These are phyloP conservation scores for Nemania serpens DNA, from an alignment of 2,329 filamentous ascomycete species.

Conservation along the genomic window DNA sequence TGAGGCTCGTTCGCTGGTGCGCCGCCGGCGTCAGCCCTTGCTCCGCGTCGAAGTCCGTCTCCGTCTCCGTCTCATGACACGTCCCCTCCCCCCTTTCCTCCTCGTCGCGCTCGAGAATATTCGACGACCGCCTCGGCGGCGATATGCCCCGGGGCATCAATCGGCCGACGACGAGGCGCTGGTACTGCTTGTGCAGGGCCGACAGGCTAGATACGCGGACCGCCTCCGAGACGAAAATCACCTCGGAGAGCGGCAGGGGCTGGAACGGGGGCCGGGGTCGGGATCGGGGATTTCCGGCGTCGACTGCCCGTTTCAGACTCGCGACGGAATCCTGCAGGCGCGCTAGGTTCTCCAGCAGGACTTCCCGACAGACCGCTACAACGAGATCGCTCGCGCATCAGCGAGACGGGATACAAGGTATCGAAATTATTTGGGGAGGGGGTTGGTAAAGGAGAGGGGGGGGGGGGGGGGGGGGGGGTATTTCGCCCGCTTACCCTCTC, in stretches of 20 bases:
- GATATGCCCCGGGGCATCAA: slow-evolving; percentile 37
- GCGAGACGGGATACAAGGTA: not conserved
- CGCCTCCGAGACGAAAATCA: slow-evolving; percentile 43
- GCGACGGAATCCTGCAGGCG: slow-evolving; percentile 39
- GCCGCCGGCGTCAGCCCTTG: not conserved
- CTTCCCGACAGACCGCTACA: slow-evolving; percentile 39
- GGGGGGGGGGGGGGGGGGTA: not conserved
- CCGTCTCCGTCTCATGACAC: not conserved
- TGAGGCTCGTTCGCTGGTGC: not conserved
- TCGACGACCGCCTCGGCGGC: not conserved
- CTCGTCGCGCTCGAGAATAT: not conserved
- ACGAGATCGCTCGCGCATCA: not conserved
- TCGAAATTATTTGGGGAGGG: no score
- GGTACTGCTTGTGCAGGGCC: slow-evolving; percentile 45
- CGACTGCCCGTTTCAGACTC: slow-evolving; percentile 34
- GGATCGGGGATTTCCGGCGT: slow-evolving; percentile 21
- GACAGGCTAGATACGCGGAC: slow-evolving; percentile 40
- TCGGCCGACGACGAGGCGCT: slow-evolving; percentile 41
- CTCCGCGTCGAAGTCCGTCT: not conserved
- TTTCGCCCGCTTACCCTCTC: slow-evolving; percentile 41
- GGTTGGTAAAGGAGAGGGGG: no score
- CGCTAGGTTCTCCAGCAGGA: slow-evolving; percentile 37
- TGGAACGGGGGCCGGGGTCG: not conserved
- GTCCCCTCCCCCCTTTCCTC: not conserved
- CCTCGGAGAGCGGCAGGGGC: slow-evolving; percentile 41